Base-by-base conservation (phyloP, 1,284 basidiomycete genomes). In the Rhodotorula sp. region DNA sequence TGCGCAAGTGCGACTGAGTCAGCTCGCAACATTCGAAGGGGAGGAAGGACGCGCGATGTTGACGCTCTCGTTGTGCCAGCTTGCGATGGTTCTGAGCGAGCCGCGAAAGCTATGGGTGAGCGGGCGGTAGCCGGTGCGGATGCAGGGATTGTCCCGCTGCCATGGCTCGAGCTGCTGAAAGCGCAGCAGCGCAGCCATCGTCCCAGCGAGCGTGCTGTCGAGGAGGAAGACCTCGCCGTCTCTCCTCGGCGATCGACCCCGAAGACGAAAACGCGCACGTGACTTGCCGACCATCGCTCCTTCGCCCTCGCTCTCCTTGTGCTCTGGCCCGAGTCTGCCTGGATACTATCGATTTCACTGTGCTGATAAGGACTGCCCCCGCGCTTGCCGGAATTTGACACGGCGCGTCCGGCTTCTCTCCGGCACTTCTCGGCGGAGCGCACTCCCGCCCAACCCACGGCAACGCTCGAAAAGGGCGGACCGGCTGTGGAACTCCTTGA, bases 91-190 rank as follows among this genome's bases (percentile, higher is more conserved):
- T 21, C 27, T n/a, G 12, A 69, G 12, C 37, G 61, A 66, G 0
- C 10, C 22, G 19, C 10, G 10, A 37, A 69, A 70, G 19, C 60
- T 61, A 2, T 41, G 34, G 7, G n/a, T n/a, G 29, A 64, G 36
- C 8, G 34, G 59, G 3, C 71, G 58, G 55, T 78, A 73, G 34
- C 77, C 78, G 5, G 58, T 55, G 17, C 46, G 50, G 66, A 79
- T 77, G 48, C 60, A 61, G 21, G 66, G 62, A 39, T 79, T 79
- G 70, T 78, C 78, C 17, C 61, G 48, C 34, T 68, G 72, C 78
- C 76, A 79, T 2, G 53, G 34, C 54, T 71, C 66, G 44, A 78
- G 74, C 37, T 78, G 71, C 32, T 72, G 64, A 56, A 57, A 73
- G 21, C 64, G 67, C 29, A 76, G 58, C 7, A 73, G 62, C 6